Evolutionary conservation across 2,329 filamentous ascomycete species (phyloP), one percentile per base, ranked within the genome.

Genomic region (Neofusicoccum kwambonambiense): DNA sequence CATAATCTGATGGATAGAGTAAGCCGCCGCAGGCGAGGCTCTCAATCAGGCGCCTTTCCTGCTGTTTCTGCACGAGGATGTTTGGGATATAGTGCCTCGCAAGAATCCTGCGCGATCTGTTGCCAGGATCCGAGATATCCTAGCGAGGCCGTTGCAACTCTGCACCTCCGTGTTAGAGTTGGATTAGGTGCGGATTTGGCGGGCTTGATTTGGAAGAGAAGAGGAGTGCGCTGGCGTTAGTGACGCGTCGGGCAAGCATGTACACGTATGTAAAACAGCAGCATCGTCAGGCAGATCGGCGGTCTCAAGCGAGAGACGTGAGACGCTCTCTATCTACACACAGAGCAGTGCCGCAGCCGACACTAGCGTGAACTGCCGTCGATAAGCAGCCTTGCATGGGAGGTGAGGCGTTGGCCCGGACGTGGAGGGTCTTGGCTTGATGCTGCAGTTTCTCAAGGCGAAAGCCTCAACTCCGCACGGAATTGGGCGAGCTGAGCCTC

Each of bases 11-110:
- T 34, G 42, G 34, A 47, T 37, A 6, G 6, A 60, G 56, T 12
- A 44, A 22, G n/a, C 12, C 4, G n/a, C 6, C 31, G 56, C 41
- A 60, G n/a, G 39, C 54, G 54, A 58, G 41, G n/a, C 22, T 5
- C 54, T 41, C 3, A 19, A 27, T 47, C 22, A 27, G 54, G 17
- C 15, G 15, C 15, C 13, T 11, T 34, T 42, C 41, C 8, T 58
- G 41, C 54, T 45, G 54, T 35, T 58, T 58, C 54, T 12, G 54
- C 27, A 45, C 54, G 54, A 31, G 54, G 41, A 8, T n/a, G 54
- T 58, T 45, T 58, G 13, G 41, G 11, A 58, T 58, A 58, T 34
- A 58, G 54, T 58, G 54, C 8, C 41, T 57, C 52, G 39, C 35
- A 57, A 19, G 17, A 31, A 31, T 42, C 39, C 54, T 45, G 39